These are phyloP conservation scores for Emiliania huxleyi DNA, from an alignment of 78 protist genomes.

Conservation along the genomic window DNA sequence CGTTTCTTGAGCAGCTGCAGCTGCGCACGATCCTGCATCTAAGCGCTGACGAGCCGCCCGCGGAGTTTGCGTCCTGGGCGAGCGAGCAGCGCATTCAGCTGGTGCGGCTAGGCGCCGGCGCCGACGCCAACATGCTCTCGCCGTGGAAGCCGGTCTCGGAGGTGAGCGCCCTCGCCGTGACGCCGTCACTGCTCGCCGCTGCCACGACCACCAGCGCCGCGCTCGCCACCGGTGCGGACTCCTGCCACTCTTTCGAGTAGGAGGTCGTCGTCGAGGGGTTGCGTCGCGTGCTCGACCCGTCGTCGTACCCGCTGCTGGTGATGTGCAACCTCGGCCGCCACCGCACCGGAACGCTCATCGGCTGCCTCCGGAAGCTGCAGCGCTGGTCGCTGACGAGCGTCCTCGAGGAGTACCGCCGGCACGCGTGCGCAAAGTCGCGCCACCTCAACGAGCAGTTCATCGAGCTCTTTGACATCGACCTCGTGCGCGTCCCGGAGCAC, in stretches of 20 bases:
- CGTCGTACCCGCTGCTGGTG: constrained; percentile 81
- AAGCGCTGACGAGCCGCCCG: constrained; percentile 80
- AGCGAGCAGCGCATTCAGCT: constrained; percentile 80
- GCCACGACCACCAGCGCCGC: too few species aligned
- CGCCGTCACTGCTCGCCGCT: too few species aligned
- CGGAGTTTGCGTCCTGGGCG: not conserved
- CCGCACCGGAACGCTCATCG: constrained; percentile 86
- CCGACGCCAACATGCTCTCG: too few species aligned
- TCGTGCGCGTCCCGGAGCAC: constrained; percentile 77
- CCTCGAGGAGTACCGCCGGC: constrained; percentile 85
- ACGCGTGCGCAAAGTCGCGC: constrained; percentile 60
- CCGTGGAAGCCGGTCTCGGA: constrained; percentile 58
- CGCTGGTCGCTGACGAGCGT: constrained; percentile 90
- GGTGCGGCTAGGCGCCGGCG: constrained; percentile 47
- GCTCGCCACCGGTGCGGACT: too few species aligned
- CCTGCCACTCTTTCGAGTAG: too few species aligned
- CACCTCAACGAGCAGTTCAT: constrained; percentile 90
- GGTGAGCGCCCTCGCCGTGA: too few species aligned
- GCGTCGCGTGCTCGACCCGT: constrained; percentile 65
- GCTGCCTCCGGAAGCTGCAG: constrained; percentile 91
- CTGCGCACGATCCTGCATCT: constrained; percentile 75
- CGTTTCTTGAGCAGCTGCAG: constrained; percentile 84
- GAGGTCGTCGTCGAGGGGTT: constrained; percentile 80
- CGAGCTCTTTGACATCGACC: constrained; percentile 90
- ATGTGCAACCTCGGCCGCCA: constrained; percentile 88